Conservation (phyloP, 2,329 filamentous ascomycete species). For the Penicillium sp. region DNA sequence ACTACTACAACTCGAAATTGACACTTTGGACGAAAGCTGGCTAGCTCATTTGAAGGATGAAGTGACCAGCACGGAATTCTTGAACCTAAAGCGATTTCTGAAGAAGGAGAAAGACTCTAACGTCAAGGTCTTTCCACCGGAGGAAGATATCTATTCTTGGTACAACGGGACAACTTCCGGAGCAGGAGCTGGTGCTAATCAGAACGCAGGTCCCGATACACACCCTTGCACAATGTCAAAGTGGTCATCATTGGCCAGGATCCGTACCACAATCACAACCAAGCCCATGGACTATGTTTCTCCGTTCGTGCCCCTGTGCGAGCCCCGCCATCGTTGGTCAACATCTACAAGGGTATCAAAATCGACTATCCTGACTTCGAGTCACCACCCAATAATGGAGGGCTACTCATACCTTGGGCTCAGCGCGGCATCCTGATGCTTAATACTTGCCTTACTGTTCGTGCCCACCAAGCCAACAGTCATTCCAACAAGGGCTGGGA, state of each 20-base stretch:
- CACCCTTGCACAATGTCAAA: slow-evolving; percentile 83
- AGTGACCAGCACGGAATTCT: slow-evolving; percentile 72
- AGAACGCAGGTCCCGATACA: slow-evolving; percentile 81
- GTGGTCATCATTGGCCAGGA: slow-evolving; percentile 94
- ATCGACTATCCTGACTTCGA: slow-evolving; percentile 83
- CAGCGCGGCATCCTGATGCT: slow-evolving; percentile 88
- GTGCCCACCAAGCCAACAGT: slow-evolving; percentile 80
- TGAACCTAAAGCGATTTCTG: slow-evolving; percentile 84
- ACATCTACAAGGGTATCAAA: slow-evolving; percentile 87
- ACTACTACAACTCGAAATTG: slow-evolving; percentile 83
- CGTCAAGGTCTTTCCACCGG: slow-evolving; percentile 81
- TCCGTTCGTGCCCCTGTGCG: slow-evolving; percentile 85
- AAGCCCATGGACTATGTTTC: slow-evolving; percentile 95
- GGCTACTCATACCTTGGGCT: slow-evolving; percentile 89
- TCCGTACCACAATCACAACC: slow-evolving; percentile 92
- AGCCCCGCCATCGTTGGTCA: slow-evolving; percentile 84
- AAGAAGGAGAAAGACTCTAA: slow-evolving; percentile 70
- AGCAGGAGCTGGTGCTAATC: slow-evolving; percentile 17
- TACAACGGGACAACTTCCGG: slow-evolving; percentile 43
- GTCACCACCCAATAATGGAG: slow-evolving; percentile 72
- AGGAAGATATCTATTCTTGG: slow-evolving; percentile 93
- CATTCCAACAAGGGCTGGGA: slow-evolving; percentile 92
- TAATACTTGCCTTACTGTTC: slow-evolving; percentile 92
- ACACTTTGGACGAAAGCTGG: slow-evolving; percentile 90
- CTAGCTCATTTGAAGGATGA: slow-evolving; percentile 85